These are phyloP conservation scores for Vitis hybrid DNA, from an alignment of 177 flowering plant species.

Conservation along the genomic window DNA sequence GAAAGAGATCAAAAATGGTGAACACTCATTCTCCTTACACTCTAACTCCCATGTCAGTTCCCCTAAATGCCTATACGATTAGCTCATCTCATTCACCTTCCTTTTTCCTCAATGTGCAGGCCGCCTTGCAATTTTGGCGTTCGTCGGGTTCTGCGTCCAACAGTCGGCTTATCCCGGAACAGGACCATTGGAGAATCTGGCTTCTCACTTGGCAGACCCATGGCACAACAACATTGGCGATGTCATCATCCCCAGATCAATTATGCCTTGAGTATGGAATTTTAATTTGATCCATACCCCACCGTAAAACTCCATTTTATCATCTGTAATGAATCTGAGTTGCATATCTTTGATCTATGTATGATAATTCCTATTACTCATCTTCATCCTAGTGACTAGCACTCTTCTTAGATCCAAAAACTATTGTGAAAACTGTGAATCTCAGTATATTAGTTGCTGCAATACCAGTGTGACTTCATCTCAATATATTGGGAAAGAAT, in stretches of 20 bases:
- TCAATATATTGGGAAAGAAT: too few relatives aligned
- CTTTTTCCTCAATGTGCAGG: constrained; percentile 32
- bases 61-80: neutral
- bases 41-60: neutral
- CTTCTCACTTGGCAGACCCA: constrained; percentile 98
- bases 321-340: constrained; percentile 22
- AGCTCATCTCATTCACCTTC: too few relatives aligned
- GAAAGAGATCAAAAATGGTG: constrained; percentile 95
- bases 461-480: too few relatives aligned
- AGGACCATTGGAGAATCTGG: constrained; percentile 96
- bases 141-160: constrained; percentile 89
- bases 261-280: constrained; percentile 35
- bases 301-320: constrained; percentile 32
- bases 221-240: constrained; percentile 99
- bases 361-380: neutral
- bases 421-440: neutral
- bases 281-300: constrained; percentile 6
- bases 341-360: constrained; percentile 4
- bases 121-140: constrained; percentile 90
- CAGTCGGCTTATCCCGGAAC: constrained; percentile 97
- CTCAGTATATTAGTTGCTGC: too few relatives aligned
- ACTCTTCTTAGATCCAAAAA: neutral
- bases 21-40: neutral
- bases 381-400: neutral
- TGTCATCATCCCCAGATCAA: constrained; percentile 60